Percentiles rank a stretch among this genome's conserved stretches.
phyloP scores from a whole-genome alignment of 352 stramenopile genomes.

The Phytophthora capsici region DNA sequence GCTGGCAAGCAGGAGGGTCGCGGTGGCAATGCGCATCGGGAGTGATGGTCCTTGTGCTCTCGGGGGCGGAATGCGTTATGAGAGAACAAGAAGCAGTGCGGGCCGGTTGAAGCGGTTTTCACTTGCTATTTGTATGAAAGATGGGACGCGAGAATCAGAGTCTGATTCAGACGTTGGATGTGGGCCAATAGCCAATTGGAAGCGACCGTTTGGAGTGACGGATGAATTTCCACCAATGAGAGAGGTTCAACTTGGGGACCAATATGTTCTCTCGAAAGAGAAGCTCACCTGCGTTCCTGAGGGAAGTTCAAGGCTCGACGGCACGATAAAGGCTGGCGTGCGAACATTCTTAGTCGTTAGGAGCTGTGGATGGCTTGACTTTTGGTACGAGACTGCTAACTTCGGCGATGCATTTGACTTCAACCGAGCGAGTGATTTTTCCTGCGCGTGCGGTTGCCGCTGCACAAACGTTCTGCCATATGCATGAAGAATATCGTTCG shows the following conservation, averaged over 20 bases:
- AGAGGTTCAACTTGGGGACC: not conserved
- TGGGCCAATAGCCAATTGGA: slow-evolving; percentile 24
- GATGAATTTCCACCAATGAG: slow-evolving; percentile 14
- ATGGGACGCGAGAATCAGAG: slow-evolving; percentile 30
- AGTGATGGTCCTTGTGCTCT: slow-evolving; percentile 21
- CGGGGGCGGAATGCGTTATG: slow-evolving; percentile 32
- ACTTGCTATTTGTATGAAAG: slow-evolving; percentile 32
- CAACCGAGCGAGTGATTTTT: no score
- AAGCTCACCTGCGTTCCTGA: slow-evolving; percentile 23
- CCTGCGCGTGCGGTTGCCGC: no score
- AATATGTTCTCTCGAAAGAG: not conserved
- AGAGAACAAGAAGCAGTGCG: slow-evolving; percentile 5
- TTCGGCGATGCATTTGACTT: not conserved
- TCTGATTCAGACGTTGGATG: not conserved
- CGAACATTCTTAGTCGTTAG: not conserved
- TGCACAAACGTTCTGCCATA: no score
- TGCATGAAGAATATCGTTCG: no score
- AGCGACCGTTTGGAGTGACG: not conserved
- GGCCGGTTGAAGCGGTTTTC: slow-evolving; percentile 27
- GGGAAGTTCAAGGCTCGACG: slow-evolving; percentile 24
- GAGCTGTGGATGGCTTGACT: not conserved
- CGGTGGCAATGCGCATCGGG: slow-evolving; percentile 24
- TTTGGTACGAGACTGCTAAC: not conserved
- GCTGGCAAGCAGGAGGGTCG: slow-evolving; percentile 28
- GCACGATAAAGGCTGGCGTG: slow-evolving; percentile 23